A percentile compares a stretch with the other conserved stretches of the same genome.
Conservation (phyloP, 257 asterid genomes). For the Solanum paucissectum region DNA sequence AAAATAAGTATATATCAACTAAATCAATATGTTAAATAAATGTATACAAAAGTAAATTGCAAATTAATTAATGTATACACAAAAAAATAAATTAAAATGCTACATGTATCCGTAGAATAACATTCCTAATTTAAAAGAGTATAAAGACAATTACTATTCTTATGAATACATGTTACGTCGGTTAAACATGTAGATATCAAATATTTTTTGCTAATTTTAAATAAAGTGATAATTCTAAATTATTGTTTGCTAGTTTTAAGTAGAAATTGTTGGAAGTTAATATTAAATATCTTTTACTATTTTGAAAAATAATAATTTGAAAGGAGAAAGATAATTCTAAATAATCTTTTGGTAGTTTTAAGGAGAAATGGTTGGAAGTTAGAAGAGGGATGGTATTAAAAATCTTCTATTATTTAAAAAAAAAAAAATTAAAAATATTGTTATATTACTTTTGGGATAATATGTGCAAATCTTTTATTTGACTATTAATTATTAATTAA, state of each 20-base stretch:
- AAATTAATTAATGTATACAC: neutral
- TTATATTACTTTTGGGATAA: too few species aligned
- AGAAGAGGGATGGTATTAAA: too few species aligned
- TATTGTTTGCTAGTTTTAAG: neutral
- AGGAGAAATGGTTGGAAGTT: neutral
- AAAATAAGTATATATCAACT: too few species aligned
- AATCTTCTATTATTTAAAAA: too few species aligned
- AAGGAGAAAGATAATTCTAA: too few species aligned
- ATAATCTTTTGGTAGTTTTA: neutral
- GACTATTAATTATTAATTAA: neutral
- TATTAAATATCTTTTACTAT: too few species aligned
- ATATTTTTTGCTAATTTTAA: neutral
- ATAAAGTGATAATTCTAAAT: too few species aligned
- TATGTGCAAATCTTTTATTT: too few species aligned
- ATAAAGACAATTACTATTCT: neutral
- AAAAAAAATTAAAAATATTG: too few species aligned
- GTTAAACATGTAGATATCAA: neutral
- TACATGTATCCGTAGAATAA: too few species aligned
- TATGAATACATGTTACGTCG: neutral
- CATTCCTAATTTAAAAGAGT: neutral
- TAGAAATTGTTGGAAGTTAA: neutral
- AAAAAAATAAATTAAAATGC: too few species aligned
- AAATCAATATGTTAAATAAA: neutral
- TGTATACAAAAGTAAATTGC: neutral
- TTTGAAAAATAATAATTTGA: too few species aligned